Percentiles rank a stretch among this genome's conserved stretches.
Evolutionary conservation across 176 grass and related monocot genomes (phyloP).

Genomic region (Carex kokanica): DNA sequence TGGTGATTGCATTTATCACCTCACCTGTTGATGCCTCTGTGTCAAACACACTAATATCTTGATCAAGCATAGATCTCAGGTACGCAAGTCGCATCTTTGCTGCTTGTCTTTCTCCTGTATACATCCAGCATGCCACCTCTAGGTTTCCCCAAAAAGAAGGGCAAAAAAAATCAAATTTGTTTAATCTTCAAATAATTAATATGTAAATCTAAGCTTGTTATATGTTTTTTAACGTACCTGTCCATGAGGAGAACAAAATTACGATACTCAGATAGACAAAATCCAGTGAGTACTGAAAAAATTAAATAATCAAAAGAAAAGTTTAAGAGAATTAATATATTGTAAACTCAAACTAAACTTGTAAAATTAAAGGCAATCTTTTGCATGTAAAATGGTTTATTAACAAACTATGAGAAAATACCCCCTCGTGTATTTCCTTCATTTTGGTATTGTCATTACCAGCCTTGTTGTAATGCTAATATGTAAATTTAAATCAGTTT

Average conservation of each 20-base stretch:
- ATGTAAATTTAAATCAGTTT: background rate
- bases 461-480: background rate
- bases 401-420: background rate
- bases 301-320: background rate
- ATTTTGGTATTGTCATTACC: background rate
- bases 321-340: background rate
- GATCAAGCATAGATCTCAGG: slow-evolving; percentile 79
- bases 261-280: slow-evolving; percentile 85
- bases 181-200: background rate
- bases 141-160: background rate
- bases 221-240: slow-evolving; percentile 36
- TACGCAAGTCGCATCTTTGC: slow-evolving; percentile 97
- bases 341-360: background rate
- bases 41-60: slow-evolving; percentile 91
- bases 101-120: slow-evolving; percentile 93
- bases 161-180: background rate
- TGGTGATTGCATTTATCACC: slow-evolving; percentile 94
- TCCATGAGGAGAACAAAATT: slow-evolving; percentile 97
- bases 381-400: background rate
- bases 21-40: slow-evolving; percentile 94
- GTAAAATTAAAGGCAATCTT: background rate
- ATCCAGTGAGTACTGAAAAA: slow-evolving; percentile 83
- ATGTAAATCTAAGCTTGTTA: background rate
- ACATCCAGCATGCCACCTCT: slow-evolving; percentile 99
- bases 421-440: background rate